A percentile compares a stretch with the other conserved stretches of the same genome.
Evolutionary conservation across 768 basidiomycete genomes (phyloP).

Genomic region (Leccinum rimulosum): DNA sequence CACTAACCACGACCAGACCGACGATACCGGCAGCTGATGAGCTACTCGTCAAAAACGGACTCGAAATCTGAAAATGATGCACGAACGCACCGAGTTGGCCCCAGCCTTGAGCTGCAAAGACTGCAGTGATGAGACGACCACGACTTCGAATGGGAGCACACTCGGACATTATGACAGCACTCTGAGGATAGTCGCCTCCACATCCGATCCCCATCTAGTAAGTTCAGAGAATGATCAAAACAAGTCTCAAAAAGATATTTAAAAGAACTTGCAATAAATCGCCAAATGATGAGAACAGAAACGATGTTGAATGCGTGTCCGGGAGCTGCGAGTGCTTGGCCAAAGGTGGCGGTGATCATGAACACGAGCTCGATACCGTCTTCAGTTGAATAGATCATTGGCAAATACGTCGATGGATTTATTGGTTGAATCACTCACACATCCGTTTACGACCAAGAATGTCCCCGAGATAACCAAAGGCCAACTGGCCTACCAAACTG

Average conservation of each 20-base stretch:
- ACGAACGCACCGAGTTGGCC: constrained; percentile 66
- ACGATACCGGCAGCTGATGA: constrained; percentile 61
- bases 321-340: constrained; percentile 68
- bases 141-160: constrained; percentile 75
- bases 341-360: constrained; percentile 76
- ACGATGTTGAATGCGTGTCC: constrained; percentile 63
- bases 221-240: background rate
- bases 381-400: constrained; percentile 15
- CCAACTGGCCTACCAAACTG: constrained; percentile 66
- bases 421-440: constrained; percentile 50
- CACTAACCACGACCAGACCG: constrained; percentile 57
- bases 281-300: constrained; percentile 76
- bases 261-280: constrained; percentile 54
- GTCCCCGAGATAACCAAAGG: constrained; percentile 80
- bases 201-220: constrained; percentile 73
- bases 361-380: constrained; percentile 62
- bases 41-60: background rate
- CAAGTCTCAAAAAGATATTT: background rate
- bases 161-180: constrained; percentile 86
- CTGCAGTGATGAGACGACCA: constrained; percentile 85
- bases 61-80: background rate
- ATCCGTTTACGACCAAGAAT: constrained; percentile 71
- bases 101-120: constrained; percentile 87
- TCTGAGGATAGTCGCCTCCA: constrained; percentile 83
- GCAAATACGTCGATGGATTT: background rate